phyloP scores from a whole-genome alignment of 345 rosid genomes.

The Microcos paniculata region DNA sequence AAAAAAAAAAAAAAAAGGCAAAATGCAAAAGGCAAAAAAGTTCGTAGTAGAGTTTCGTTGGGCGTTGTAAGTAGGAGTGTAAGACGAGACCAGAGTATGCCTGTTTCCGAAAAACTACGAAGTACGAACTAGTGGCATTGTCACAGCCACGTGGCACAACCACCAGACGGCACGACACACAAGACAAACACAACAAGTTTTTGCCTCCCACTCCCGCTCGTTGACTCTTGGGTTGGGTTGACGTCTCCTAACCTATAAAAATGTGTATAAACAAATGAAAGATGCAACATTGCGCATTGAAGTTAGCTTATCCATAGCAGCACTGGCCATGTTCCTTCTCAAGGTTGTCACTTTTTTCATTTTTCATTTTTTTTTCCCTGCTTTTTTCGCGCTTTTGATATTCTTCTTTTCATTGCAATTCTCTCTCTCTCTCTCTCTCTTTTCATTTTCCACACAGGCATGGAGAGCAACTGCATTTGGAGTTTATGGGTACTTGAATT shows the following conservation, averaged over 20 bases:
- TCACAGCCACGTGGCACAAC: too few relatives aligned
- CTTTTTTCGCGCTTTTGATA: neutral
- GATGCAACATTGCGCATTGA: slow-evolving; percentile 9
- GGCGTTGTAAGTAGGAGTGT: too few relatives aligned
- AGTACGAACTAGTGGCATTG: too few relatives aligned
- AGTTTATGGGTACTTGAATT: slow-evolving; percentile 68
- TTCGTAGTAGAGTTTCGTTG: too few relatives aligned
- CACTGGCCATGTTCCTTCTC: slow-evolving; percentile 62
- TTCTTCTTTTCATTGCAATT: neutral
- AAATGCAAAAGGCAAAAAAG: too few relatives aligned
- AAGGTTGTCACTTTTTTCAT: slow-evolving; percentile 35
- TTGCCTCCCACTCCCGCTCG: too few relatives aligned
- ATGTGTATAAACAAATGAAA: neutral
- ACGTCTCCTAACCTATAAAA: neutral
- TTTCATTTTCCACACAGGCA: slow-evolving; percentile 34
- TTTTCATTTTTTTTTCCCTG: neutral
- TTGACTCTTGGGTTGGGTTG: too few relatives aligned
- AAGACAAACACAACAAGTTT: too few relatives aligned
- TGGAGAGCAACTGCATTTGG: slow-evolving; percentile 86
- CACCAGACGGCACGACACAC: too few relatives aligned
- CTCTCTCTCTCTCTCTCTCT: neutral
- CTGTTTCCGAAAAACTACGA: too few relatives aligned
- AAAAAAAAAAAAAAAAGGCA: too few relatives aligned
- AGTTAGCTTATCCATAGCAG: slow-evolving; percentile 15
- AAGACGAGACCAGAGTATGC: too few relatives aligned